A percentile compares a stretch with the other conserved stretches of the same genome.
phyloP scores from a whole-genome alignment of 306 rosid genomes.

The Fagus crenata region DNA sequence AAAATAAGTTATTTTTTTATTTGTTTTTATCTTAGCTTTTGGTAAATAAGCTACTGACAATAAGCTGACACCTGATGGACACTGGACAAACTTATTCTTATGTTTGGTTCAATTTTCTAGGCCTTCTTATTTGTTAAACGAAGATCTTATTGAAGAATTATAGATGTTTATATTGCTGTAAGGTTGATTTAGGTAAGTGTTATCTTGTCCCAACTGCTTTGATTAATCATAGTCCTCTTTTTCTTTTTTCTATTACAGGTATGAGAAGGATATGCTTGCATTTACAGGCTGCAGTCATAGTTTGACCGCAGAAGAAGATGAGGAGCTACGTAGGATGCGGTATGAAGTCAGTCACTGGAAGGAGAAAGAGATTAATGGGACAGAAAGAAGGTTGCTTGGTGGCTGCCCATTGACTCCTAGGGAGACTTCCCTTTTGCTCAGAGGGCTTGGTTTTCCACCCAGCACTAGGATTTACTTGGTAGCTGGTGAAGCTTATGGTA shows the following conservation, averaged over 20 bases:
- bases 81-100: not conserved
- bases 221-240: slow-evolving; percentile 9
- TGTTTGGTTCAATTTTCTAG: not conserved
- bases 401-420: slow-evolving; percentile 94
- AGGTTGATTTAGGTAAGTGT: slow-evolving; percentile 2
- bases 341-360: slow-evolving; percentile 96
- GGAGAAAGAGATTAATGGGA: slow-evolving; percentile 93
- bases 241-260: slow-evolving; percentile 44
- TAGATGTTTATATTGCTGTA: slow-evolving; percentile 1
- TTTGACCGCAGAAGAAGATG: slow-evolving; percentile 80
- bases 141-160: not conserved
- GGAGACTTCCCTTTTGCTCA: slow-evolving; percentile 88
- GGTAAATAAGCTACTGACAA: no score
- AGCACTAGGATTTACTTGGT: slow-evolving; percentile 81
- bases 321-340: slow-evolving; percentile 78
- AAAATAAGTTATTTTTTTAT: no score
- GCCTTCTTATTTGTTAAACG: slow-evolving; percentile 13
- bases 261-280: slow-evolving; percentile 99
- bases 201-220: slow-evolving; percentile 5
- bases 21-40: no score
- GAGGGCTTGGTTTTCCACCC: slow-evolving; percentile 80
- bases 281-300: slow-evolving; percentile 96
- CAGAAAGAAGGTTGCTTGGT: slow-evolving; percentile 92
- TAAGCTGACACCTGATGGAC: no score
- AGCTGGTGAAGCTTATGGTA: slow-evolving; percentile 93